Percentiles rank a stretch among this genome's conserved stretches.
These are phyloP conservation scores for Cercospora sp. DNA, from an alignment of 2,329 filamentous ascomycete species.

Conservation along the genomic window DNA sequence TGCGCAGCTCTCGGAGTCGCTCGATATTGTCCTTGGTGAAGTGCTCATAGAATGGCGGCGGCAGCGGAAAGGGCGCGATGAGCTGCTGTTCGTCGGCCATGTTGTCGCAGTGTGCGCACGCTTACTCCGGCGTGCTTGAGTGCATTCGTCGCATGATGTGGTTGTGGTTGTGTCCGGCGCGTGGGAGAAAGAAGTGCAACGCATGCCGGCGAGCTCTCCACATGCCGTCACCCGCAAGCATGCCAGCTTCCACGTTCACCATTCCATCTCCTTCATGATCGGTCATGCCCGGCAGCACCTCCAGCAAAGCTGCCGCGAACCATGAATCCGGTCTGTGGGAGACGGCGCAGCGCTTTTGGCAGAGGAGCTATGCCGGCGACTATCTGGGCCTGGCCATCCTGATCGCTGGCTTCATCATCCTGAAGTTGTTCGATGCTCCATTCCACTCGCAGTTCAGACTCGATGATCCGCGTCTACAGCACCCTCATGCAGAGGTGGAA, in stretches of 20 bases:
- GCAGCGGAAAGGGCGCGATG: constrained; percentile 72
- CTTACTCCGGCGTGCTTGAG: not conserved
- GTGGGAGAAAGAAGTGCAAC: not conserved
- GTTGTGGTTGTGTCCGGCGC: not conserved
- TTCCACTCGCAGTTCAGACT: constrained; percentile 95
- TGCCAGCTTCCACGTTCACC: not conserved
- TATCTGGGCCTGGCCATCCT: constrained; percentile 77
- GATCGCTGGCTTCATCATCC: constrained; percentile 63
- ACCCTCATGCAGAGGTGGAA: constrained; percentile 80
- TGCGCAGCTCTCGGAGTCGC: constrained; percentile 48
- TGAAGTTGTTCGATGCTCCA: constrained; percentile 70
- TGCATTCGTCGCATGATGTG: not conserved
- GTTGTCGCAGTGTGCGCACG: not conserved
- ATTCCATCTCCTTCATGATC: not conserved
- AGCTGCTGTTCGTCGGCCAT: constrained; percentile 60
- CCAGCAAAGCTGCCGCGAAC: constrained; percentile 19
- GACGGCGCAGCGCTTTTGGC: constrained; percentile 30
- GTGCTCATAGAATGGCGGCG: constrained; percentile 85
- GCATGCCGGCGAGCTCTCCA: constrained; percentile 17
- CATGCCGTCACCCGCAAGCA: constrained; percentile 1
- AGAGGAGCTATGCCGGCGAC: constrained; percentile 84
- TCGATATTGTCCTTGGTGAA: constrained; percentile 77
- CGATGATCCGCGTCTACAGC: constrained; percentile 80
- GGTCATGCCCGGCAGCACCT: constrained; percentile 13
- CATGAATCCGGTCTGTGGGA: constrained; percentile 24